Evolutionary conservation across 306 rosid species (phyloP).

Genomic region (Gastrolobium villosum): DNA sequence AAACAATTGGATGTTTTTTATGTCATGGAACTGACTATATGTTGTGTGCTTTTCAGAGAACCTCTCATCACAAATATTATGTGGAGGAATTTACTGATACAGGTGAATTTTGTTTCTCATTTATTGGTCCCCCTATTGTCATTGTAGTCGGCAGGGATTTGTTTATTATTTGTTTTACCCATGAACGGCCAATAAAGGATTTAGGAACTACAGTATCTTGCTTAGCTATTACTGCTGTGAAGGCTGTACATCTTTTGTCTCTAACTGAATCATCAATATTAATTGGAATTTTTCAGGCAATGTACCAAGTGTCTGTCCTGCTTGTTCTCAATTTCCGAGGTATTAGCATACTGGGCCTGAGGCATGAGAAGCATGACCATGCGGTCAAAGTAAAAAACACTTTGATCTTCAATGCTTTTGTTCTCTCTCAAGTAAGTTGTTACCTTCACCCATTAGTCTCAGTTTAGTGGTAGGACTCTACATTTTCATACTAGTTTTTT

Average conservation of each 20-base stretch:
- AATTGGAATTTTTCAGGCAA: slow-evolving; percentile 66
- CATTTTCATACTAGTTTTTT: neutral
- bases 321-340: slow-evolving; percentile 87
- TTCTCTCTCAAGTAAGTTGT: slow-evolving; percentile 87
- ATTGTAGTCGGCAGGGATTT: slow-evolving; percentile 34
- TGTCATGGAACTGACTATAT: slow-evolving; percentile 42
- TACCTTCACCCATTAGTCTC: neutral
- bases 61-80: slow-evolving; percentile 93
- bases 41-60: slow-evolving; percentile 67
- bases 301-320: slow-evolving; percentile 86
- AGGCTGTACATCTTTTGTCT: slow-evolving; percentile 1
- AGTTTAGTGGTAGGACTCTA: neutral
- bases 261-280: slow-evolving; percentile 24
- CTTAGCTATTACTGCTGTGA: neutral
- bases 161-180: slow-evolving; percentile 31
- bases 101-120: slow-evolving; percentile 61
- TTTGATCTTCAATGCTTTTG: slow-evolving; percentile 94
- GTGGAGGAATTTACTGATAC: slow-evolving; percentile 98
- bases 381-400: slow-evolving; percentile 81
- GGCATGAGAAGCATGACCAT: slow-evolving; percentile 37
- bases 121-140: slow-evolving; percentile 6
- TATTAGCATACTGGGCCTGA: slow-evolving; percentile 66
- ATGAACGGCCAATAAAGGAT: slow-evolving; percentile 6
- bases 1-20: slow-evolving; percentile 26
- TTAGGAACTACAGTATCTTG: slow-evolving; percentile 6